Evolutionary conservation across 768 basidiomycete genomes (phyloP).

Genomic region (Xerocomellus dryophilus): DNA sequence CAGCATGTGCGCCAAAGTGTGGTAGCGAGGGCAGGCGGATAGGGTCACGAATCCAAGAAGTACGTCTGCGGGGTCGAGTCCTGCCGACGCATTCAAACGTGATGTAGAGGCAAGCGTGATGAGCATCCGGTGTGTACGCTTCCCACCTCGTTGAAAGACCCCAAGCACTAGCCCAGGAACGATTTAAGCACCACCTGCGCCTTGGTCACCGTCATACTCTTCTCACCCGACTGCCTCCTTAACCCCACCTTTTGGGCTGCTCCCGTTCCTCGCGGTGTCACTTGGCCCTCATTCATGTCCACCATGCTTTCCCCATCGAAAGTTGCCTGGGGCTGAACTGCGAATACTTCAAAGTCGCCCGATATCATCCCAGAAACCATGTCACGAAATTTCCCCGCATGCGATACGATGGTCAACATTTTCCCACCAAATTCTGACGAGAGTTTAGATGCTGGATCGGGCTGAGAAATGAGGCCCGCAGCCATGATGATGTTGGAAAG

Average conservation of each 20-base stretch:
- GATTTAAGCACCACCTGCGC: neutral
- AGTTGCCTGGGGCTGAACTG: neutral
- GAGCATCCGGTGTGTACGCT: conserved; percentile 45
- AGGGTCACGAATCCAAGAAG: conserved; percentile 68
- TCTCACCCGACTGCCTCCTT: neutral
- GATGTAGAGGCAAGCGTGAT: conserved; percentile 59
- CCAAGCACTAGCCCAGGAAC: neutral
- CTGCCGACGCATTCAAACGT: conserved; percentile 57
- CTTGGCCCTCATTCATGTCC: neutral
- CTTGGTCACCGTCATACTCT: neutral
- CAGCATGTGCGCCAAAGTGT: conserved; percentile 57
- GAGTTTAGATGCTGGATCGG: neutral
- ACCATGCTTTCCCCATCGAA: neutral
- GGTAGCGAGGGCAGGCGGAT: conserved; percentile 36
- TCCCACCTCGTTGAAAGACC: neutral
- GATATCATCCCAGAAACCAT: conserved; percentile 2
- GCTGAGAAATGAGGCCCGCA: neutral
- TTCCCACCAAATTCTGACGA: neutral
- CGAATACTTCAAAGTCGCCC: neutral
- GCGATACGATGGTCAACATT: neutral
- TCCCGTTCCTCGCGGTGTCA: neutral
- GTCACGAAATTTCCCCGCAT: neutral
- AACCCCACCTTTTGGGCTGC: neutral
- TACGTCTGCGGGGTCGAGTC: conserved; percentile 57
- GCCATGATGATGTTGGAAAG: neutral